Conservation (phyloP, 2,329 filamentous ascomycete species). For the Neophaeococcomyces aloes region DNA sequence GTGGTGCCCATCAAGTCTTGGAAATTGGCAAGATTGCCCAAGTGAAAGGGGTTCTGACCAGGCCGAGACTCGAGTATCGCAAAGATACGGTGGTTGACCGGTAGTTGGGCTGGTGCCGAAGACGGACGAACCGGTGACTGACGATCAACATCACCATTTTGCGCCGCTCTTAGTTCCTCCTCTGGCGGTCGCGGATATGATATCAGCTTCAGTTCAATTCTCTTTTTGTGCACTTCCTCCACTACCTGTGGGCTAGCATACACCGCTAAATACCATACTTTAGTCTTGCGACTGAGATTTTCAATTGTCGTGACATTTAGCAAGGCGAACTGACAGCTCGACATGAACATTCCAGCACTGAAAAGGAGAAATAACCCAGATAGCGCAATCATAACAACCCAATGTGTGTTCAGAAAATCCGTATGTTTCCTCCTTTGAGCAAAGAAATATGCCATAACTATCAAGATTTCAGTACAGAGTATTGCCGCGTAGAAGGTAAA, state of each 20-base stretch:
- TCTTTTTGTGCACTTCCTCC: conserved; percentile 26
- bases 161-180: conserved; percentile 17
- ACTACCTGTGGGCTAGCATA: conserved; percentile 46
- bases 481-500: conserved; percentile 65
- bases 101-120: conserved; percentile 30
- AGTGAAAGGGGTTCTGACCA: conserved; percentile 77
- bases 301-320: conserved; percentile 80
- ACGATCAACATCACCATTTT: conserved; percentile 9
- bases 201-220: conserved; percentile 27
- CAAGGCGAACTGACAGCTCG: conserved; percentile 58
- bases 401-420: conserved; percentile 43
- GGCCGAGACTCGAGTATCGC: conserved; percentile 63
- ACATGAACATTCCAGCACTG: conserved; percentile 62
- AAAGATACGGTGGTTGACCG: conserved; percentile 54
- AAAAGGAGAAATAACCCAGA: conserved; percentile 70
- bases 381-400: conserved; percentile 57
- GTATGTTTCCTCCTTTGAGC: conserved; percentile 37
- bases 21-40: conserved; percentile 61
- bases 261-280: conserved; percentile 64
- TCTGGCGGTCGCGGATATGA: conserved; percentile 30
- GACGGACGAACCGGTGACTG: conserved; percentile 17
- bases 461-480: conserved; percentile 55
- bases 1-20: conserved; percentile 66
- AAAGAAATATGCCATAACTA: conserved; percentile 54
- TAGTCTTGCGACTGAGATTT: conserved; percentile 50